Conservation (phyloP, 805 yeast genomes). For the Tetrapisispora phaffii region DNA sequence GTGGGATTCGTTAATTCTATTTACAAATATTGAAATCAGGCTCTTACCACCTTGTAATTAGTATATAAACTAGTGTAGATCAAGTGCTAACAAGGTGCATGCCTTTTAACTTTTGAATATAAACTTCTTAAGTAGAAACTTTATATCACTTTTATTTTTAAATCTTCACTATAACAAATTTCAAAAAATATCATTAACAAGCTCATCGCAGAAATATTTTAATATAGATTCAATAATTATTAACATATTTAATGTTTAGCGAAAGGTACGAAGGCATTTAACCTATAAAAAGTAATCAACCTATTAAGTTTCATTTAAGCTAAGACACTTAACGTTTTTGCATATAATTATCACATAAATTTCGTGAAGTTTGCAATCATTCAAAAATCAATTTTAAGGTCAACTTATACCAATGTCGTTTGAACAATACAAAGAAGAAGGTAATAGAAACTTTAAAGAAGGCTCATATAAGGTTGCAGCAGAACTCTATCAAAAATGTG, state of each 20-base stretch:
- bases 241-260: not conserved
- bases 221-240: not conserved
- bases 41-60: too few relatives aligned
- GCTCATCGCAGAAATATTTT: not conserved
- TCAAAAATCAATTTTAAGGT: too few relatives aligned
- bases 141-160: too few relatives aligned
- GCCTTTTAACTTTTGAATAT: not conserved
- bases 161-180: not conserved
- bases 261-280: too few relatives aligned
- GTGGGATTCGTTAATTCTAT: not conserved
- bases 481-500: conserved; percentile 45
- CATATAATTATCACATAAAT: too few relatives aligned
- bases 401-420: conserved; percentile 8
- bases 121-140: too few relatives aligned
- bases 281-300: too few relatives aligned
- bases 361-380: too few relatives aligned
- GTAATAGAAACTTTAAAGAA: conserved; percentile 43
- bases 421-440: conserved; percentile 29
- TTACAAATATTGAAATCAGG: not conserved
- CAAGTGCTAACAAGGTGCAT: too few relatives aligned
- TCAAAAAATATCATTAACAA: not conserved
- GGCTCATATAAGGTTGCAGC: conserved; percentile 43
- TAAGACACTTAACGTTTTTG: too few relatives aligned
- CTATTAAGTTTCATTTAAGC: too few relatives aligned
- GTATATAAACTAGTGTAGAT: too few relatives aligned